Conservation (phyloP, 192 early-diverging fungal species). For the Linnemannia elongata region DNA sequence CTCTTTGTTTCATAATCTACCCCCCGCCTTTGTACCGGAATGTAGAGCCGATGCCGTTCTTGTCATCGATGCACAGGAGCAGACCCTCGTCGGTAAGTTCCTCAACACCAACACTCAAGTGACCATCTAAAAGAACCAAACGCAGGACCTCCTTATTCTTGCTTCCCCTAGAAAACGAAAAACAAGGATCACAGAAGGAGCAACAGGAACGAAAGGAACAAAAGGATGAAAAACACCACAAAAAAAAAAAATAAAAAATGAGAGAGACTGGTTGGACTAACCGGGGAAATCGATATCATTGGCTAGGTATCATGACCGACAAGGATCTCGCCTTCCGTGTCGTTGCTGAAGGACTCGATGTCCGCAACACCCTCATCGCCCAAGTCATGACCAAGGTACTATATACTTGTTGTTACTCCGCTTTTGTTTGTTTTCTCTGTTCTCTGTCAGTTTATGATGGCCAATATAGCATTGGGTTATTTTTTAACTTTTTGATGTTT, state of each 20-base stretch:
- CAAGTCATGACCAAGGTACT: constrained; percentile 81
- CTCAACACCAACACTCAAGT: background rate
- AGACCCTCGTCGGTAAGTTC: constrained; percentile 50
- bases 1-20: constrained; percentile 1
- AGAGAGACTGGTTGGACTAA: background rate
- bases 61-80: constrained; percentile 56
- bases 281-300: background rate
- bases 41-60: constrained; percentile 59
- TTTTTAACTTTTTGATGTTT: background rate
- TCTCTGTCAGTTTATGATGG: background rate
- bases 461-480: background rate
- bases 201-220: background rate
- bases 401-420: background rate
- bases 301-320: constrained; percentile 88
- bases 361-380: constrained; percentile 71
- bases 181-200: background rate
- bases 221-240: too few species aligned
- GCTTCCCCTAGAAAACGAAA: background rate
- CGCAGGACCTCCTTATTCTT: background rate
- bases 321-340: constrained; percentile 94
- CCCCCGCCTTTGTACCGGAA: background rate
- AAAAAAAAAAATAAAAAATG: background rate
- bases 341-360: constrained; percentile 80
- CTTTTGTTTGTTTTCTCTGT: background rate
- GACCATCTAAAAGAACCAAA: background rate